Evolutionary conservation across 805 yeast genomes (phyloP).

Genomic region (Hanseniaspora guilliermondii): DNA sequence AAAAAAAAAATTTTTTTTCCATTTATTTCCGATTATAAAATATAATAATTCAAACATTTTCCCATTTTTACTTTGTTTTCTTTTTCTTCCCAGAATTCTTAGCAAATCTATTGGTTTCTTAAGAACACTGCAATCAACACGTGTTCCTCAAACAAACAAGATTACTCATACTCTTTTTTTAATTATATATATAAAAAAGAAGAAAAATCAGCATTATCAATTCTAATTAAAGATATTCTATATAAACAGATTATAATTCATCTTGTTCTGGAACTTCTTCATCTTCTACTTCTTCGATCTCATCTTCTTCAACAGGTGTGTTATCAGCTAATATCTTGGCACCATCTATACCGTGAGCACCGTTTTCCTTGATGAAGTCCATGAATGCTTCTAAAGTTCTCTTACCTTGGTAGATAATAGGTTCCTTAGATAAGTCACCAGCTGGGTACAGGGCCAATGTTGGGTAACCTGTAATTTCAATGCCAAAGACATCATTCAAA

Average conservation of each 20-base stretch:
- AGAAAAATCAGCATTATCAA: too few relatives aligned
- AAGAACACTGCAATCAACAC: too few relatives aligned
- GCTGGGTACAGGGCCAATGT: conserved; percentile 87
- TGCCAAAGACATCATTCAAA: conserved; percentile 65
- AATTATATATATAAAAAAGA: neutral
- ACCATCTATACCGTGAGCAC: conserved; percentile 52
- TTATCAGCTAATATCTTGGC: conserved; percentile 24
- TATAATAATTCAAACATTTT: too few relatives aligned
- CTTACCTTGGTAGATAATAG: conserved; percentile 52
- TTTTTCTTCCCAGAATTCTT: too few relatives aligned
- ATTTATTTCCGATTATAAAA: too few relatives aligned
- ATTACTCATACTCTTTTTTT: too few relatives aligned
- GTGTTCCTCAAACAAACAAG: neutral
- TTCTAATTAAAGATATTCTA: neutral
- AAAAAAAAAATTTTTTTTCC: too few relatives aligned
- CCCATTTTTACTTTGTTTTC: too few relatives aligned
- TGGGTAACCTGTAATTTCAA: conserved; percentile 81
- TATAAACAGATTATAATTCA: conserved; percentile 21
- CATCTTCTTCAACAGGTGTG: conserved; percentile 16
- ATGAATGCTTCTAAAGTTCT: conserved; percentile 66
- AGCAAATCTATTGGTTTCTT: too few relatives aligned
- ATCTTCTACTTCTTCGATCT: conserved; percentile 18
- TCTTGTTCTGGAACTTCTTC: conserved; percentile 24
- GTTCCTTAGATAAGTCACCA: conserved; percentile 47
- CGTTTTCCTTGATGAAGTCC: conserved; percentile 57